phyloP scores from a whole-genome alignment of 192 early-diverging fungal genomes.

The Spinellus fusiger region DNA sequence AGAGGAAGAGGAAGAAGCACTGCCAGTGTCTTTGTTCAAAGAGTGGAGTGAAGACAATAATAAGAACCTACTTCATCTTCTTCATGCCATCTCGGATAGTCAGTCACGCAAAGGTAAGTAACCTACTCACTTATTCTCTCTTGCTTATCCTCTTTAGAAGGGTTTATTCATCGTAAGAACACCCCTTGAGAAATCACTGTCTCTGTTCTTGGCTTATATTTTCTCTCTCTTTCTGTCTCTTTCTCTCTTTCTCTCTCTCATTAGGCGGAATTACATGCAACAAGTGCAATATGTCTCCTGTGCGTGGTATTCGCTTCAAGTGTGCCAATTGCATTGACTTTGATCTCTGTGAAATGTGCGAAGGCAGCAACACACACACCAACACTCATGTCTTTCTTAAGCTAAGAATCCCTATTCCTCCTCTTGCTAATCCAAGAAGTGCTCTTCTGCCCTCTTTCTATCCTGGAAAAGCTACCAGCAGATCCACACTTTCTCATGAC shows the following conservation, averaged over 20 bases:
- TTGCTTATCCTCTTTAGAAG: slow-evolving; percentile 28
- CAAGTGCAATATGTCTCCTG: slow-evolving; percentile 79
- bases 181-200: no score
- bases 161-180: slow-evolving; percentile 47
- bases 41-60: slow-evolving; percentile 51
- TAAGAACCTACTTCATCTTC: slow-evolving; percentile 65
- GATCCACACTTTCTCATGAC: slow-evolving; percentile 26
- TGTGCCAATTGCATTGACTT: slow-evolving; percentile 92
- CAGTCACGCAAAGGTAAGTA: slow-evolving; percentile 73
- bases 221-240: not conserved
- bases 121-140: not conserved
- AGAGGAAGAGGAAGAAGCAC: slow-evolving; percentile 36
- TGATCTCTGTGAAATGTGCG: slow-evolving; percentile 91
- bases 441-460: slow-evolving; percentile 74
- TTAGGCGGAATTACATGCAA: slow-evolving; percentile 88
- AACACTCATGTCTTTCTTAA: slow-evolving; percentile 86
- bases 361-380: slow-evolving; percentile 66
- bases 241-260: not conserved
- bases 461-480: slow-evolving; percentile 42
- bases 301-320: slow-evolving; percentile 87
- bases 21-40: slow-evolving; percentile 34
- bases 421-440: slow-evolving; percentile 72
- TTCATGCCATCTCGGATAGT: slow-evolving; percentile 84
- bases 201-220: no score
- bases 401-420: slow-evolving; percentile 86